A percentile compares a stretch with the other conserved stretches of the same genome.
phyloP scores from a whole-genome alignment of 208 protist species.

The Naegleria lovaniensis region DNA sequence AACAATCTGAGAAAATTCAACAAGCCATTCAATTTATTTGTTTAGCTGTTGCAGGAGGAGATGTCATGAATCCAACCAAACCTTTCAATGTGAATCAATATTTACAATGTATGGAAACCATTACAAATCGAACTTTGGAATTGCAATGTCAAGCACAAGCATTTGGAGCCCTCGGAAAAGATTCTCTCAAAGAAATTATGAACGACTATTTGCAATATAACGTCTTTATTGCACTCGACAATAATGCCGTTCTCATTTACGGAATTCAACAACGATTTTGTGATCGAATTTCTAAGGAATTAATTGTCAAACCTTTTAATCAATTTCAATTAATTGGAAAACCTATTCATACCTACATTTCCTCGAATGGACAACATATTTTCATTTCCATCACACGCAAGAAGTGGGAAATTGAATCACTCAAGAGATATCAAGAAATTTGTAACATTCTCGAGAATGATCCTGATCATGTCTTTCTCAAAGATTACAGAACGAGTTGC shows the following conservation, averaged over 20 bases:
- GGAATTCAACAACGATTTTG: background rate
- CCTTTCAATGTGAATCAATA: background rate
- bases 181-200: background rate
- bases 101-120: background rate
- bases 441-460: background rate
- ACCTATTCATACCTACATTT: background rate
- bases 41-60: background rate
- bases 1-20: background rate
- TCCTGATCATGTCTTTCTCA: background rate
- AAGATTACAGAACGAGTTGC: background rate
- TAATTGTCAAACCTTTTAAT: background rate
- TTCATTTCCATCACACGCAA: background rate
- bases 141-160: background rate
- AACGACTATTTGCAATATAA: background rate
- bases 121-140: background rate
- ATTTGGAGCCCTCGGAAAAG: background rate
- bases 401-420: background rate
- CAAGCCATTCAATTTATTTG: background rate
- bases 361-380: constrained; percentile 1
- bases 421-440: background rate
- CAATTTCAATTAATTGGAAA: background rate
- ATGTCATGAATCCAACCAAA: background rate
- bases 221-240: background rate
- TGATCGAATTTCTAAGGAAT: background rate
- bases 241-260: background rate